Evolutionary conservation across 176 grass and related monocot species (phyloP), one percentile per base, ranked within the genome.

Genomic region (Zoysia japonica): DNA sequence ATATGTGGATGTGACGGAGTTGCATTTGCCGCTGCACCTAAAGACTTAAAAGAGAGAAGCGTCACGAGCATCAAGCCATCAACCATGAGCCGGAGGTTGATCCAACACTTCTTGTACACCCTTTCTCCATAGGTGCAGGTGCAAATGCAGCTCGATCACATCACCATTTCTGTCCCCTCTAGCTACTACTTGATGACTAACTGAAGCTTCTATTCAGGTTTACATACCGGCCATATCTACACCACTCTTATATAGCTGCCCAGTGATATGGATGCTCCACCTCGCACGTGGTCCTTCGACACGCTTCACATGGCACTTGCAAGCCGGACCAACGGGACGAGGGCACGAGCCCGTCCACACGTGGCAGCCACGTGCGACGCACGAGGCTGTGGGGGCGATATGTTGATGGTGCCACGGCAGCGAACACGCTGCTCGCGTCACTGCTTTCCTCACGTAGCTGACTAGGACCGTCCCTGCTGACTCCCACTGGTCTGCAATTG

Each of bases 21-120:
- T 86, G 84, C 77, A 60, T 75, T 38, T 44, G 52, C 84, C 70
- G 12, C 70, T 86, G 84, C 84, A 80, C 77, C 84, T 86, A 86
- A 14, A 7, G 47, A 78, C 28, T 28, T 28, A 28, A 79, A 11
- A 49, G 69, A 3, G 20, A 67, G 41, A 50, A 74, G 39, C 41
- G 48, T 47, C 14, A 47, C 72, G 59, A 54, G 54, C 53, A 17
- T 57, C 52, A 60, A 68, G 42, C 7, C 20, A 39, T 11, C 49
- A 64, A 51, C 47, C 61, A 44, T 3, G 62, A 35, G 6, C 28
- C 28, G 28, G 36, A 8, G 55, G 10, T 3, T 7, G 15, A 10
- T 4, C 17, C 8, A 20, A 28, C 17, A 1, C 17, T 5, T 14
- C 5, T 7, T 35, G 2, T 45, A 11, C 9, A 15, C 35, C 15